Evolutionary conservation across 768 basidiomycete genomes (phyloP), one percentile per base, ranked within the genome.

Genomic region (Cystoderma amianthinum): DNA sequence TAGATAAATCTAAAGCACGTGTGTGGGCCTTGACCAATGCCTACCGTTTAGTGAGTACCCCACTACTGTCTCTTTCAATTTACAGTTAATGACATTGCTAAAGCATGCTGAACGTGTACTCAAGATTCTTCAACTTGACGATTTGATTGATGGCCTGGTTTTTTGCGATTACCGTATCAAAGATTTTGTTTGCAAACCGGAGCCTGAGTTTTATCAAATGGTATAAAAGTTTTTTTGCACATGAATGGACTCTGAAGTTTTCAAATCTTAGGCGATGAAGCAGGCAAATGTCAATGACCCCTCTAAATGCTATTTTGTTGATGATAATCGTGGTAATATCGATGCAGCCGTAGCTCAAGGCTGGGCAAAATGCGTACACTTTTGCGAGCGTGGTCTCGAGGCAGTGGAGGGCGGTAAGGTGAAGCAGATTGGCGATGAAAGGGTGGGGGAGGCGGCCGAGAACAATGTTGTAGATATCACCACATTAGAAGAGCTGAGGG

Each of bases 1-100:
- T 93, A 21, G 86, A 93, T 53, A 76, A 80, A 36, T 71, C 67
- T 20, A 90, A 85, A 57, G 76, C 70, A 6, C 74, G 78, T n/a
- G 79, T 92, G 3, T 92, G 89, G 89, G 87, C 76, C 2, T 61
- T 92, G 32, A 93, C 90, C 3, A 93, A 93, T 54, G 90, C 90
- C 9, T 91, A 90, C 57, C 69, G 70, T 42, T 67, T 75, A 17
- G 89, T 89, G 58, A 34, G 70, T 60, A 24, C 34, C 3, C 20
- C 2, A 6, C 28, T 17, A 32, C 23, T 17, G 15, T 7, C 13
- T 11, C n/a, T n/a, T n/a, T n/a, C n/a, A n/a, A n/a, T 23, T n/a
- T 18, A 16, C 16, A 19, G 34, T 9, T 16, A 5, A 21, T 22
- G 42, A 32, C 41, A 36, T 51, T 48, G 32, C 48, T 32, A 3